Evolutionary conservation across 2,329 filamentous ascomycete genomes (phyloP).

Genomic region (Coniella vitis): DNA sequence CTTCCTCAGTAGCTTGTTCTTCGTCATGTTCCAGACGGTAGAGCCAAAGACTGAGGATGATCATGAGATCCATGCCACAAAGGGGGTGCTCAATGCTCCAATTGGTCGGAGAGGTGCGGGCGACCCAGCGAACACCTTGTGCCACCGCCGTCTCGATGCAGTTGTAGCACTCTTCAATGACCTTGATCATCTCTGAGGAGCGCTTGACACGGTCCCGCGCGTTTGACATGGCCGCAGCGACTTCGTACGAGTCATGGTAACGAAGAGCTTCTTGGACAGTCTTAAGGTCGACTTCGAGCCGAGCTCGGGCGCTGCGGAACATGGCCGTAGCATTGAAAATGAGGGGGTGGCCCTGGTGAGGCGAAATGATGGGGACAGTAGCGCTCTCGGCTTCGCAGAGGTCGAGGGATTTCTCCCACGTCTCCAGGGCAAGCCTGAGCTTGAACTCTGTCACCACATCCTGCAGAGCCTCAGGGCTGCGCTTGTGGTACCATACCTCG

Average conservation of each 20-base stretch:
- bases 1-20: slow-evolving; percentile 78
- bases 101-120: slow-evolving; percentile 94
- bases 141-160: slow-evolving; percentile 94
- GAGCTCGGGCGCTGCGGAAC: slow-evolving; percentile 87
- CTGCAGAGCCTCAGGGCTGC: slow-evolving; percentile 93
- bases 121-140: slow-evolving; percentile 95
- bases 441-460: slow-evolving; percentile 98
- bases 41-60: slow-evolving; percentile 95
- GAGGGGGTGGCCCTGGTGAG: slow-evolving; percentile 90
- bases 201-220: slow-evolving; percentile 91
- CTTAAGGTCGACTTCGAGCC: slow-evolving; percentile 92
- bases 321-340: slow-evolving; percentile 98
- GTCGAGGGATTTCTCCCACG: slow-evolving; percentile 96
- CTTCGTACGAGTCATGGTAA: slow-evolving; percentile 95
- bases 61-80: slow-evolving; percentile 94
- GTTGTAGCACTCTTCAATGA: slow-evolving; percentile 95
- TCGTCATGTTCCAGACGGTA: slow-evolving; percentile 99
- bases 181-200: slow-evolving; percentile 95
- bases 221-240: slow-evolving; percentile 92
- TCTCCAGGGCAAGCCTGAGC: slow-evolving; percentile 87
- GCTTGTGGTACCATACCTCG: slow-evolving; percentile 98
- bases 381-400: slow-evolving; percentile 88
- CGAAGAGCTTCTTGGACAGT: slow-evolving; percentile 91
- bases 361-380: slow-evolving; percentile 81
- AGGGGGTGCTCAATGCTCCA: slow-evolving; percentile 98